Evolutionary conservation across 1,139 yeast species (phyloP).

Genomic region (Kazachstania sp.): DNA sequence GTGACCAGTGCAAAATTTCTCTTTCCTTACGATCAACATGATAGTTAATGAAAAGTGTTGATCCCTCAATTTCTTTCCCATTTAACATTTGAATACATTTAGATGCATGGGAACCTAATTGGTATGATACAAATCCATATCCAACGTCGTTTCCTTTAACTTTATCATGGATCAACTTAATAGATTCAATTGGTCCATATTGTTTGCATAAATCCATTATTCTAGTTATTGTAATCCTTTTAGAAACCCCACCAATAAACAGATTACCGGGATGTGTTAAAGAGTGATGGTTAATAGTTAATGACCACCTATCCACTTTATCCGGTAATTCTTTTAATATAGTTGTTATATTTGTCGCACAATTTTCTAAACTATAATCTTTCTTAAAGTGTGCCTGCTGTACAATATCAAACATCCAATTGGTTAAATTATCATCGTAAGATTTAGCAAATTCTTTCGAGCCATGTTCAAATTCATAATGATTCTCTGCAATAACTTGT

Average conservation of each 20-base stretch:
- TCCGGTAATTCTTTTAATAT: background rate
- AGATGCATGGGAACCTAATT: slow-evolving; percentile 37
- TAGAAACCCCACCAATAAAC: slow-evolving; percentile 45
- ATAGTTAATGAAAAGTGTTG: slow-evolving; percentile 39
- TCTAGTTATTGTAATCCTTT: slow-evolving; percentile 36
- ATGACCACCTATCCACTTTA: slow-evolving; percentile 21
- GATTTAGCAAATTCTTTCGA: slow-evolving; percentile 15
- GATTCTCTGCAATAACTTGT: slow-evolving; percentile 15
- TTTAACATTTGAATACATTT: slow-evolving; percentile 38
- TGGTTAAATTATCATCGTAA: slow-evolving; percentile 5
- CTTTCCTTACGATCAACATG: slow-evolving; percentile 47
- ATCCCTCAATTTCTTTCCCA: slow-evolving; percentile 35
- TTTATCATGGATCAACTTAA: slow-evolving; percentile 34
- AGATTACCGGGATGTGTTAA: slow-evolving; percentile 59
- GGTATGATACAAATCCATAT: slow-evolving; percentile 42
- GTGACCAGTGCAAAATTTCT: slow-evolving; percentile 29
- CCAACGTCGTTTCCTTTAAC: slow-evolving; percentile 25
- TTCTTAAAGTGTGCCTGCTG: slow-evolving; percentile 26
- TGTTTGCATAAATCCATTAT: slow-evolving; percentile 34
- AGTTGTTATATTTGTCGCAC: background rate
- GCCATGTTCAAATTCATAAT: slow-evolving; percentile 23
- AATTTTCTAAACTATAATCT: slow-evolving; percentile 3
- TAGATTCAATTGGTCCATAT: slow-evolving; percentile 38
- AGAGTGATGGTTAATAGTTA: slow-evolving; percentile 32
- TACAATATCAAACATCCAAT: slow-evolving; percentile 23